Evolutionary conservation across 2,329 filamentous ascomycete genomes (phyloP), one percentile per base, ranked within the genome.

Genomic region (Elsinoe fawcettii): DNA sequence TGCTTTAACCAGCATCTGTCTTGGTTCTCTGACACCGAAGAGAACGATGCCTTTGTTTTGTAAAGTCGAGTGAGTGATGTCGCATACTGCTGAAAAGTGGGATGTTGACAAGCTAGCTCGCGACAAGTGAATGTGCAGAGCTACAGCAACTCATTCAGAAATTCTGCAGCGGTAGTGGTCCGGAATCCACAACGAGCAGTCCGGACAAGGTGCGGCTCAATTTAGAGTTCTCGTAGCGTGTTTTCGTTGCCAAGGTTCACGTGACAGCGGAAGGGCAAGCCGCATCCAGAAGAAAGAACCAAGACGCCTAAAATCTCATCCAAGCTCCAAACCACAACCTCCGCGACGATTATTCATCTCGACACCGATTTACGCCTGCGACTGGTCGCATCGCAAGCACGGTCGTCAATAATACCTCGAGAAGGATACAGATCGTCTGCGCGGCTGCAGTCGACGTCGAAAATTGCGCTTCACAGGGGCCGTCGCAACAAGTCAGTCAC

Each of bases 401-500:
- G 43, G 43, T 25, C n/a, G 27, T 47, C 41, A 47, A 14, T 20
- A 22, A 22, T 11, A 53, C 32, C n/a, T 39, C 20, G 32, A 2
- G 30, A 39, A 2, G 18, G 6, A 18, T 3, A 7, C n/a, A 53
- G 6, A 37, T 25, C 47, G 55, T 34, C 30, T 30, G 30, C 43
- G 22, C 36, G 41, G 16, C 44, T 47, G 54, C 36, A 58, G 46
- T 51, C 51, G 58, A 59, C 54, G 51, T 54, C 57, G 39, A 59
- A 55, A 57, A 44, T 30, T 27, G 20, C 51, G 37, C 51, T 34
- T 53, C 56, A 56, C 49, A 54, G 37, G 30, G 55, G 36, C 60
- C 59, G 36, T 51, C 27, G 44, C 32, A 51, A 27, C 36, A 34
- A 37, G 43, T 36, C 59, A 60, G 64, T 49, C 59, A 56, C 55